Evolutionary conservation across 2,329 filamentous ascomycete genomes (phyloP), one percentile per base, ranked within the genome.

Genomic region (Calonectria pauciramosa): DNA sequence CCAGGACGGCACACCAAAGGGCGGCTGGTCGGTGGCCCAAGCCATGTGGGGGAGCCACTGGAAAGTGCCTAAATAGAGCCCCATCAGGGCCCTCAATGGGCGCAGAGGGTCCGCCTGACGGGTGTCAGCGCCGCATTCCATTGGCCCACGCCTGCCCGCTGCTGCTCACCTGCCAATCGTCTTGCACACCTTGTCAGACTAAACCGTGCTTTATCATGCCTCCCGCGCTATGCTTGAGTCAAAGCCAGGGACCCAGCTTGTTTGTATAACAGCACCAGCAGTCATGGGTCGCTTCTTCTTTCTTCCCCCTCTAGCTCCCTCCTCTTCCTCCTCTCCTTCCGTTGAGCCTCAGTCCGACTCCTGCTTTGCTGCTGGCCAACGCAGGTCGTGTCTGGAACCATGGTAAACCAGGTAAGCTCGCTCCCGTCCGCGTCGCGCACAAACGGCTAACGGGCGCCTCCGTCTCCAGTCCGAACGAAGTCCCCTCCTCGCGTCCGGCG

Each of bases 401-500:
- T 73, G 71, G 71, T 73, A 54, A 44, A 36, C 41, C 16, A 30
- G 60, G 54, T 79, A 79, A 59, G 77, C 68, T 68, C 75, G 73
- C 63, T 38, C 70, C 23, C 38, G 14, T 1, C 56, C n/a, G n/a
- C 20, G 13, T 14, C 34, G 13, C 20, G 32, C 14, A 16, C 34
- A 9, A n/a, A 20, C 16, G 32, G 32, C 79, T 80, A 64, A 80
- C 71, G 71, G 75, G 74, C 59, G 74, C 69, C 70, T 70, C 44
- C 60, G 36, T 74, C 87, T 85, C 76, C 56, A 63, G 68, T 85
- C 86, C 73, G 87, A 88, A 78, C 83, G 83, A 73, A 86, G 85
- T 64, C 88, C 88, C 72, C 86, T 89, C 75, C 83, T 89, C 67
- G 76, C 83, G 71, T 76, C 80, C 72, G 78, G 82, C 30, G 82